Evolutionary conservation across 495 filamentous ascomycete species (phyloP).

Genomic region (Evansstolkia leycettana): DNA sequence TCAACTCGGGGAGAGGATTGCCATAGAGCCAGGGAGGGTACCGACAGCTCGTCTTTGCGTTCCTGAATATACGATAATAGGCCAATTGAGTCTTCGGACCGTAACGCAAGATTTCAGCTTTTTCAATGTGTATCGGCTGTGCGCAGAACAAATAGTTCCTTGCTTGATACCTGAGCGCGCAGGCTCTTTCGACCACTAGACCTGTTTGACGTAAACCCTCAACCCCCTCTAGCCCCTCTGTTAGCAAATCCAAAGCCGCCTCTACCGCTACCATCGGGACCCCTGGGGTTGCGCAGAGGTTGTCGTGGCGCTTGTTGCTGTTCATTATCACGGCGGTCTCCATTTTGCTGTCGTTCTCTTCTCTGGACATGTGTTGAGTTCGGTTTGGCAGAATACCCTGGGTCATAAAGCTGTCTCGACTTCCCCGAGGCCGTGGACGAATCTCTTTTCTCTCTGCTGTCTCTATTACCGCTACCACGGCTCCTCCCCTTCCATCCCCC

Average conservation of each 20-base stretch:
- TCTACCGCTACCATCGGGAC: constrained; percentile 63
- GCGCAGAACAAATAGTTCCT: too few relatives aligned
- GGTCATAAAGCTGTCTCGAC: constrained; percentile 58
- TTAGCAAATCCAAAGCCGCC: constrained; percentile 55
- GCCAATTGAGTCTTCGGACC: too few relatives aligned
- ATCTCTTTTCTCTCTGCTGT: constrained; percentile 32
- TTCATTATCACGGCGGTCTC: constrained; percentile 24
- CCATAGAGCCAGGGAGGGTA: constrained; percentile 12
- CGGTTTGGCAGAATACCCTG: constrained; percentile 50
- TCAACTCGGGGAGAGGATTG: constrained; percentile 43
- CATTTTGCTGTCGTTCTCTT: constrained; percentile 29
- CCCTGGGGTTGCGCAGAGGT: constrained; percentile 55
- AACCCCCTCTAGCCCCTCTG: constrained; percentile 32
- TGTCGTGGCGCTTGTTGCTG: constrained; percentile 37
- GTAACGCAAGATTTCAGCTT: background rate
- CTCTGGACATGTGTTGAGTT: constrained; percentile 40
- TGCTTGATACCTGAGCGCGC: too few relatives aligned
- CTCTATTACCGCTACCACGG: constrained; percentile 21
- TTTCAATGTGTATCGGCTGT: too few relatives aligned
- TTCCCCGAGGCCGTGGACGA: constrained; percentile 32
- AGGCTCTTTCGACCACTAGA: too few relatives aligned
- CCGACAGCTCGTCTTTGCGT: too few relatives aligned
- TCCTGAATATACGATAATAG: too few relatives aligned
- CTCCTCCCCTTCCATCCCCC: constrained; percentile 26
- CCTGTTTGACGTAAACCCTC: background rate